Conservation (phyloP, 345 rosid genomes). For the Jatropha curcas region DNA sequence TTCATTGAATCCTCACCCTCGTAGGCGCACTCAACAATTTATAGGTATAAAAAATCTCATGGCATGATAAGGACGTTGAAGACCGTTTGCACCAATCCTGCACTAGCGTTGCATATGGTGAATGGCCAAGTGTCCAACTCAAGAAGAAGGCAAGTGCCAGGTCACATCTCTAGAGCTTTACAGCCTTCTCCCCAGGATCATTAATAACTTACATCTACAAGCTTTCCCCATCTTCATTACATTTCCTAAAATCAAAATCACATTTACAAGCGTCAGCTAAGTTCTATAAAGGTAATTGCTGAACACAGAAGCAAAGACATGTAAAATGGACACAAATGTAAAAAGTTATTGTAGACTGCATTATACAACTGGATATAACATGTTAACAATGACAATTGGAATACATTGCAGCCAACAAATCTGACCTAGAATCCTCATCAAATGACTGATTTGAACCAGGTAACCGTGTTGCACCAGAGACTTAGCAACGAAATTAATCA, state of each 20-base stretch:
- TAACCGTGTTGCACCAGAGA: background rate
- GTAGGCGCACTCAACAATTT: background rate
- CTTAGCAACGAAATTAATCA: background rate
- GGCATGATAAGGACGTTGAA: slow-evolving; percentile 1
- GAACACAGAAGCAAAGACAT: background rate
- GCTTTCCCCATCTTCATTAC: slow-evolving; percentile 5
- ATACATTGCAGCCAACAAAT: background rate
- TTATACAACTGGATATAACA: background rate
- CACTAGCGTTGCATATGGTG: slow-evolving; percentile 14
- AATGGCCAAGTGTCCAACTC: background rate
- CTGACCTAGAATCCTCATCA: background rate
- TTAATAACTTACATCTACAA: background rate
- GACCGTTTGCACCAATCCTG: background rate
- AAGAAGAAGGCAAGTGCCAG: background rate
- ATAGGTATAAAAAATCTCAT: background rate
- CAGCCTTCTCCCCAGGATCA: background rate
- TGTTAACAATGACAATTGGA: background rate
- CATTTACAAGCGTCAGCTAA: background rate
- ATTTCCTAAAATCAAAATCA: slow-evolving; percentile 10
- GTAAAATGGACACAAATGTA: background rate
- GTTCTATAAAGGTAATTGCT: background rate
- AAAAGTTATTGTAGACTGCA: background rate
- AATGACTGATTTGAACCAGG: background rate
- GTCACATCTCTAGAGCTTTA: background rate
- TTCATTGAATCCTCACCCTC: background rate